phyloP scores from a whole-genome alignment of 2,329 filamentous ascomycete species.

The Cercospora sp. region DNA sequence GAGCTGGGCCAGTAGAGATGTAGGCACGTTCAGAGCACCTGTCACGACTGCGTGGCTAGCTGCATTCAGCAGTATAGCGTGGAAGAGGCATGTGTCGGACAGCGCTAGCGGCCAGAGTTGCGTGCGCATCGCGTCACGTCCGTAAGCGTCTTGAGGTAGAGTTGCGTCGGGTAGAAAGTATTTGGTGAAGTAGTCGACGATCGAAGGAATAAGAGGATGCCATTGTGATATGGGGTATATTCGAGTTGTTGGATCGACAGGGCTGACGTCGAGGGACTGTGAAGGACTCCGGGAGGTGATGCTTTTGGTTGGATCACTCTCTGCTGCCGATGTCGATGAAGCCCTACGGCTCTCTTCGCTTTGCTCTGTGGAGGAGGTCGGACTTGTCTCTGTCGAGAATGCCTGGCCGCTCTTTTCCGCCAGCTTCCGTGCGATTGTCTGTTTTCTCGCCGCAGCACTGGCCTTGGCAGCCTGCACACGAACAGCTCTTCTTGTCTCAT shows the following conservation, averaged over 20 bases:
- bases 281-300: conserved; percentile 17
- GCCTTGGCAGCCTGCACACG: conserved; percentile 28
- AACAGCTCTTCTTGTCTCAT: conserved; percentile 27
- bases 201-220: conserved; percentile 23
- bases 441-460: conserved; percentile 26
- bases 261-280: conserved; percentile 15
- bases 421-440: conserved; percentile 25
- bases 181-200: conserved; percentile 24
- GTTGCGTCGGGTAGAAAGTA: conserved; percentile 21
- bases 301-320: conserved; percentile 6
- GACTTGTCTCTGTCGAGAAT: conserved; percentile 12
- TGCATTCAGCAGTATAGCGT: conserved; percentile 25
- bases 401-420: conserved; percentile 17
- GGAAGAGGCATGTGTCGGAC: conserved; percentile 23
- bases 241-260: conserved; percentile 19
- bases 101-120: conserved; percentile 27
- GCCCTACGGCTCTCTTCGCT: conserved; percentile 19
- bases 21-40: conserved; percentile 17
- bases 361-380: conserved; percentile 15
- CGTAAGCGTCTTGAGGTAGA: conserved; percentile 2
- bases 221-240: conserved; percentile 23
- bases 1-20: conserved; percentile 22
- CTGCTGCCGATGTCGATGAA: conserved; percentile 20
- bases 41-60: conserved; percentile 27
- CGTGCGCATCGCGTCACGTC: conserved; percentile 24